phyloP scores from a whole-genome alignment of 1,284 basidiomycete species.

The Peniophora sp. region DNA sequence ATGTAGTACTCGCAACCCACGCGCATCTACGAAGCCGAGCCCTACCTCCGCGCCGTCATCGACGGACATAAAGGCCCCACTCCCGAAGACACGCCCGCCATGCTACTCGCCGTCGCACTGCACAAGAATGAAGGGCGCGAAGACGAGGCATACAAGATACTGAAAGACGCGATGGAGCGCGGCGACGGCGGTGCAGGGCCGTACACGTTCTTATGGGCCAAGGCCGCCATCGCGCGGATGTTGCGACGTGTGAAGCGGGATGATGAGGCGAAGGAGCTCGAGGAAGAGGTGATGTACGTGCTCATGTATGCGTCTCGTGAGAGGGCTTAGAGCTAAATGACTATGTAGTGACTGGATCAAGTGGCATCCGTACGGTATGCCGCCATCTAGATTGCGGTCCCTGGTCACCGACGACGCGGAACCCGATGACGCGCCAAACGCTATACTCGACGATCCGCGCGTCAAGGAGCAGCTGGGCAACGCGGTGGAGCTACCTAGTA shows the following conservation, averaged over 20 bases:
- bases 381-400: background rate
- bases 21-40: background rate
- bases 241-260: background rate
- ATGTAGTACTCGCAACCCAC: background rate
- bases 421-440: background rate
- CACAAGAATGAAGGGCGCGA: background rate
- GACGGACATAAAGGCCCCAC: background rate
- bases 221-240: background rate
- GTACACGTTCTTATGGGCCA: background rate
- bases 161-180: background rate
- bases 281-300: no score
- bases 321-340: background rate
- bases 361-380: background rate
- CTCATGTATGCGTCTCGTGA: no score
- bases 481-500: background rate
- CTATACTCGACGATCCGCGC: background rate
- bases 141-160: background rate
- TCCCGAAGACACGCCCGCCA: background rate
- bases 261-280: background rate
- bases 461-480: background rate
- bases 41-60: background rate
- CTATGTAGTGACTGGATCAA: background rate
- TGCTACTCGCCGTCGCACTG: background rate
- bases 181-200: background rate
- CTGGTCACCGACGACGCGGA: background rate